These are phyloP conservation scores for Babesia bovis DNA, from an alignment of 169 alveolate species.

Conservation along the genomic window DNA sequence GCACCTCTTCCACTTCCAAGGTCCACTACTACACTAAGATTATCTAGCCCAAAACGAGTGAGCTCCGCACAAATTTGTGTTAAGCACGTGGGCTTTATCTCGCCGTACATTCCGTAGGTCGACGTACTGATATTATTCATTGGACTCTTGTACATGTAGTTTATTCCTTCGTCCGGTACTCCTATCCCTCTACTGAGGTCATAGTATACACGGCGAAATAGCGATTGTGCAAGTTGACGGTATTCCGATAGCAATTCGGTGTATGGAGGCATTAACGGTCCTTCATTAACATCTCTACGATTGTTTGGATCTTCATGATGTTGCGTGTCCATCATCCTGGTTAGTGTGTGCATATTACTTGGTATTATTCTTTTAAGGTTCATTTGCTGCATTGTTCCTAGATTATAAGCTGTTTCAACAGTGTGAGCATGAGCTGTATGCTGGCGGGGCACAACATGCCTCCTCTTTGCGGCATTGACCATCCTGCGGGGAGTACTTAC, in stretches of 20 bases:
- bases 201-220: conserved; percentile 25
- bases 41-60: conserved; percentile 77
- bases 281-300: too few relatives aligned
- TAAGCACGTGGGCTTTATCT: conserved; percentile 72
- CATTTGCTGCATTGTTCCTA: not conserved
- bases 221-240: conserved; percentile 34
- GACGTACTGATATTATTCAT: conserved; percentile 70
- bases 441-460: conserved; percentile 4
- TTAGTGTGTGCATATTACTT: not conserved
- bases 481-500: not conserved
- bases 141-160: conserved; percentile 41
- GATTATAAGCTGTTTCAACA: not conserved
- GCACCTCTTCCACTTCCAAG: conserved; percentile 86
- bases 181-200: conserved; percentile 34
- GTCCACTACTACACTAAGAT: conserved; percentile 76
- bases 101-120: conserved; percentile 87
- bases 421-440: not conserved
- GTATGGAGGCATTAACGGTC: not conserved
- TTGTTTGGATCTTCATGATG: too few relatives aligned
- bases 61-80: conserved; percentile 69
- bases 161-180: conserved; percentile 14
- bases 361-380: not conserved
- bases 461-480: conserved; percentile 3
- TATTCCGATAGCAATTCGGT: not conserved
- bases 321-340: conserved; percentile 5